Conservation (phyloP, 805 yeast species). For the Starmerella powellii region DNA sequence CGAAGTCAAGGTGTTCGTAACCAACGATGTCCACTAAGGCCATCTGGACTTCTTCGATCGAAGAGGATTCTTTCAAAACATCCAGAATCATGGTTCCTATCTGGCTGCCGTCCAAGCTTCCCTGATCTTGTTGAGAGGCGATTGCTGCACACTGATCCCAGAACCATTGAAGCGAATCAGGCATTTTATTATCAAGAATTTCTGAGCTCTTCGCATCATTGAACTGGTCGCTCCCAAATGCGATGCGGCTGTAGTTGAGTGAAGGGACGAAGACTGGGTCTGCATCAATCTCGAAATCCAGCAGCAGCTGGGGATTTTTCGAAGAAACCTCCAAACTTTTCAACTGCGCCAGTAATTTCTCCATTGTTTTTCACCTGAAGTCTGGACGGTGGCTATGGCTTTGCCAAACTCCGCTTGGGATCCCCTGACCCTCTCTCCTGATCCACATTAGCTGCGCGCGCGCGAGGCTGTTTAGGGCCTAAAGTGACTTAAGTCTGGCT, state of each 20-base stretch:
- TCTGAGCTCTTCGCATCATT: too few relatives aligned
- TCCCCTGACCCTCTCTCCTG: neutral
- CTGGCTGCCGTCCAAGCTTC: slow-evolving; percentile 9
- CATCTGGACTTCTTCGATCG: slow-evolving; percentile 51
- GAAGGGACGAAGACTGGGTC: slow-evolving; percentile 12
- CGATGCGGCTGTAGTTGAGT: neutral
- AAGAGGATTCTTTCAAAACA: slow-evolving; percentile 25
- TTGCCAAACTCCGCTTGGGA: too few relatives aligned
- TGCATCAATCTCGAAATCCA: slow-evolving; percentile 17
- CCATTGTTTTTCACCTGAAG: slow-evolving; percentile 4
- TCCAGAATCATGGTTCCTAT: slow-evolving; percentile 7
- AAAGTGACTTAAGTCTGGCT: too few relatives aligned
- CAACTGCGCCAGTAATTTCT: slow-evolving; percentile 11
- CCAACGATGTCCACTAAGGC: slow-evolving; percentile 71
- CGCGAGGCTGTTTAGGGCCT: too few relatives aligned
- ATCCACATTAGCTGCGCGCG: slow-evolving; percentile 1
- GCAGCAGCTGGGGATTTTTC: neutral
- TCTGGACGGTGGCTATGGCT: too few relatives aligned
- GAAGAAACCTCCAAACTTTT: neutral
- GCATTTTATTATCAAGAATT: too few relatives aligned
- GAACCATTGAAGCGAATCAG: slow-evolving; percentile 16
- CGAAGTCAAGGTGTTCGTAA: slow-evolving; percentile 70
- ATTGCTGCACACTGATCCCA: slow-evolving; percentile 5
- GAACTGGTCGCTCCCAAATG: neutral
- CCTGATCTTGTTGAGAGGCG: slow-evolving; percentile 7